Evolutionary conservation across 2,329 filamentous ascomycete species (phyloP).

Genomic region (Penicillium corylophilum): DNA sequence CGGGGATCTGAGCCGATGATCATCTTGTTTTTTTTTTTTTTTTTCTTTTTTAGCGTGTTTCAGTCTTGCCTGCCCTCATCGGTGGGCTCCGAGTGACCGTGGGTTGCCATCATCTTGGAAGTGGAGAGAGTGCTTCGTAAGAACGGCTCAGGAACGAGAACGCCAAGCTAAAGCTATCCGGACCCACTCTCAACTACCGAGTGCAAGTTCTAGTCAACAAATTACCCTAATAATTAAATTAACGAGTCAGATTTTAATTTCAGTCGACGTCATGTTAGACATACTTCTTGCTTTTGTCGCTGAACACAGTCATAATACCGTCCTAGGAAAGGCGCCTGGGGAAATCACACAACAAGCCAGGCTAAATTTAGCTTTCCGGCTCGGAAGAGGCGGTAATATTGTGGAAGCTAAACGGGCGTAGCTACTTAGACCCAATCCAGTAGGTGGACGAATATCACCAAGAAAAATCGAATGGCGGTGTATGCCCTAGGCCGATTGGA

Average conservation of each 20-base stretch:
- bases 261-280: neutral
- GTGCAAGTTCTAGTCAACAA: neutral
- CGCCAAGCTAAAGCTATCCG: neutral
- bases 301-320: neutral
- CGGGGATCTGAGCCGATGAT: neutral
- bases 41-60: slow-evolving; percentile 1
- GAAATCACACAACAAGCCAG: neutral
- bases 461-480: no score
- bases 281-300: neutral
- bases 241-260: neutral
- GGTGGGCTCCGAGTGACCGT: neutral
- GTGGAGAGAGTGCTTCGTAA: slow-evolving; percentile 2
- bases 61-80: neutral
- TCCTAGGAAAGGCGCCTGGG: neutral
- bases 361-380: neutral
- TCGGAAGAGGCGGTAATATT: neutral
- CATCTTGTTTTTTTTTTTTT: neutral
- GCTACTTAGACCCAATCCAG: no score
- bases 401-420: neutral
- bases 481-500: no score
- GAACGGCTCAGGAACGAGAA: neutral
- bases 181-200: neutral
- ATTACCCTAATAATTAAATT: neutral
- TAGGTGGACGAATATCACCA: no score
- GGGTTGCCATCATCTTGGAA: neutral